Evolutionary conservation across 2,329 filamentous ascomycete species (phyloP).

Genomic region (Ophiosphaerella narmari): DNA sequence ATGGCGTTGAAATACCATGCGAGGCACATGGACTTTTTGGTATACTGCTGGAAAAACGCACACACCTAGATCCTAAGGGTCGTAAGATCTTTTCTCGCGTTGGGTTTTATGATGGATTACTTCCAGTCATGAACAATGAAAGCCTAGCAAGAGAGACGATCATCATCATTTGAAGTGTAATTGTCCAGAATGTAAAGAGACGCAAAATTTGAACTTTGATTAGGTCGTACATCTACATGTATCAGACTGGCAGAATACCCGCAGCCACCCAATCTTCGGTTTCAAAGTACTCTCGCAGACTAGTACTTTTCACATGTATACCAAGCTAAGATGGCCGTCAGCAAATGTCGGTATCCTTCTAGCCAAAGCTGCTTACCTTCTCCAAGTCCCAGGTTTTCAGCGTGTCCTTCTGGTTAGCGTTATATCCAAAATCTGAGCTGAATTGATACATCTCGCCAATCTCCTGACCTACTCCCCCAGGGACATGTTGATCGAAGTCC

Average conservation of each 20-base stretch:
- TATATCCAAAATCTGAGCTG: constrained; percentile 38
- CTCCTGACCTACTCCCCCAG: constrained; percentile 29
- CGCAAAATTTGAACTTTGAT: no score
- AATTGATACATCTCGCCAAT: constrained; percentile 35
- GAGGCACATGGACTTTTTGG: no score
- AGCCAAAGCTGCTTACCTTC: constrained; percentile 6
- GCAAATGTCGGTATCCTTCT: neutral
- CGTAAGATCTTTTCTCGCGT: no score
- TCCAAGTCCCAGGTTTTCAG: constrained; percentile 14
- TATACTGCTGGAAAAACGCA: no score
- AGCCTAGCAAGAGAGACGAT: no score
- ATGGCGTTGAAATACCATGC: no score
- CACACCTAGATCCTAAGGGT: no score
- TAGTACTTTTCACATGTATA: constrained; percentile 11
- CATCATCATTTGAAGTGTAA: no score
- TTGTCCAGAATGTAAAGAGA: no score
- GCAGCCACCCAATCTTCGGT: constrained; percentile 25
- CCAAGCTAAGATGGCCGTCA: constrained; percentile 13
- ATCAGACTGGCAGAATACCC: constrained; percentile 5
- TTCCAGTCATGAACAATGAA: no score
- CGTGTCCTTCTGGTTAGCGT: constrained; percentile 30
- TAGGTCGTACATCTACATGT: no score
- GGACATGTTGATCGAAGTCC: constrained; percentile 21
- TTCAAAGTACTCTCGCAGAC: constrained; percentile 14
- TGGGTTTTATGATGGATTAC: no score